Base-by-base conservation (phyloP, 2,329 filamentous ascomycete genomes). In the Trichophyton rubrum region DNA sequence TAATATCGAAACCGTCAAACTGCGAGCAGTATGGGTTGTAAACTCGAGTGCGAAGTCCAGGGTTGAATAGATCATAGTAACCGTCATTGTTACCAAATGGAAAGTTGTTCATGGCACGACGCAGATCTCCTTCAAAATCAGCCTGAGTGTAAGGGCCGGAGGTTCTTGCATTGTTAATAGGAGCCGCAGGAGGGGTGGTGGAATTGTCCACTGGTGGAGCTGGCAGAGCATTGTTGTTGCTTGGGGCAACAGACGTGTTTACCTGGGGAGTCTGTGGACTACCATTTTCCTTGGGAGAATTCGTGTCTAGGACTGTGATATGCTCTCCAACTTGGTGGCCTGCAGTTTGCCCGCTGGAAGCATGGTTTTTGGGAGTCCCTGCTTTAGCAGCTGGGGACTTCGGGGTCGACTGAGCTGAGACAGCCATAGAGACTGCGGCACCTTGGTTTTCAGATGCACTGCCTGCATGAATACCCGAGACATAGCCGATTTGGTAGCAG, bases 401-500 rank as follows among this genome's bases (percentile, higher is more conserved):
- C 6, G 53, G 40, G 24, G 30, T 66, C 43, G 67, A 65, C 60
- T 68, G 67, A 59, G 66, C 63, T 62, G 66, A 63, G 57, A 70
- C 68, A 22, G 67, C 63, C 65, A 71, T 67, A 24, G 67, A 66
- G 56, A 69, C 58, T 2, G 59, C 59, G 20, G 62, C 58, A 30
- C 60, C 63, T 47, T 61, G 59, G 27, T 61, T 43, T 40, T 35
- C 35, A 15, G 43, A 24, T 11, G 58, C 60, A 20, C 63, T 62
- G 33, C 59, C 61, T 43, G 62, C 49, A 6, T 60, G 45, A 59
- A 59, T 47, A 13, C 66, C 65, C 20, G 63, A 55, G 38, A 71
- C 66, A 64, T 70, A 70, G 20, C 70, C 71, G 60, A 60, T 56
- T 22, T 65, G 64, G 53, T 70, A 72, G 62, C 70, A 71, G 59